Conservation (phyloP, 345 rosid species). For the Brassica carinata region DNA sequence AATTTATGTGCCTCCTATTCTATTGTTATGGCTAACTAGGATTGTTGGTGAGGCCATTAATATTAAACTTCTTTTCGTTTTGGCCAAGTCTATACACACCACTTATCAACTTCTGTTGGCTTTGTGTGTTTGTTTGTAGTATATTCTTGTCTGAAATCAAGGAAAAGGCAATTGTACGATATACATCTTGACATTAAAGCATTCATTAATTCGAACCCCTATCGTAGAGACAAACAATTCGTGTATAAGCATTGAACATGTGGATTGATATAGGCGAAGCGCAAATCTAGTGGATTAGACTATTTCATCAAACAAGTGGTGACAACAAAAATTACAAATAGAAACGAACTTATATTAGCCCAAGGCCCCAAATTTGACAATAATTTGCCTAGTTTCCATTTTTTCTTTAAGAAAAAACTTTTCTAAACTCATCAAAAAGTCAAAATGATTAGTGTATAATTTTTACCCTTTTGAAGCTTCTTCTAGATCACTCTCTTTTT, state of each 20-base stretch:
- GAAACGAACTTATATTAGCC: background rate
- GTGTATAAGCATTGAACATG: constrained; percentile 17
- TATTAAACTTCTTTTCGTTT: background rate
- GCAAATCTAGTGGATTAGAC: constrained; percentile 17
- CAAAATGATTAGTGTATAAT: background rate
- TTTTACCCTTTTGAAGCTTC: background rate
- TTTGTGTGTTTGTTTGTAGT: background rate
- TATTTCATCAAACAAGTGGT: constrained; percentile 10
- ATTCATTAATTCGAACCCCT: constrained; percentile 29
- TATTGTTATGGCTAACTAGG: background rate
- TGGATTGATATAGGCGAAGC: background rate
- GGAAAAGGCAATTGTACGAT: constrained; percentile 15
- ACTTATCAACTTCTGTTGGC: background rate
- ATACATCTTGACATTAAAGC: constrained; percentile 6
- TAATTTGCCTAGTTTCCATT: background rate
- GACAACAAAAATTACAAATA: background rate
- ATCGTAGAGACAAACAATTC: constrained; percentile 14
- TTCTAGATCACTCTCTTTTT: background rate
- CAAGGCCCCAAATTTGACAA: background rate
- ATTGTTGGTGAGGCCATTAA: background rate
- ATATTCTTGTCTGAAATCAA: constrained; percentile 26
- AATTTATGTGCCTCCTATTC: background rate
- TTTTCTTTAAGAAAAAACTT: background rate
- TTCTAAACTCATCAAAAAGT: background rate
- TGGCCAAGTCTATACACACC: background rate